Evolutionary conservation across 495 filamentous ascomycete genomes (phyloP).

Genomic region (Cetradonia linearis): DNA sequence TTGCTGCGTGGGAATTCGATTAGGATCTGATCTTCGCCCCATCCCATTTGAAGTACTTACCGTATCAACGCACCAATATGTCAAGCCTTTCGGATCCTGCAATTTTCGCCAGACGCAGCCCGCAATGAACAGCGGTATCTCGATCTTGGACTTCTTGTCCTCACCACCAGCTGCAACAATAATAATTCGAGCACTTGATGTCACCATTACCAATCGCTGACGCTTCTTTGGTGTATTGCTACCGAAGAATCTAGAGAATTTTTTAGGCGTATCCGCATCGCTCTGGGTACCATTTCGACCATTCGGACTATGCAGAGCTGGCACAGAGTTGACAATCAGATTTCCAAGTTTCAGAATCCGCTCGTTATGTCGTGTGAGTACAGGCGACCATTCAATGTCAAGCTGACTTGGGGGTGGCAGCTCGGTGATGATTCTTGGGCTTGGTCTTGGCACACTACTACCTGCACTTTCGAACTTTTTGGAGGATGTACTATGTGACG

Average conservation of each 20-base stretch:
- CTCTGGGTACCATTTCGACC: slow-evolving; percentile 49
- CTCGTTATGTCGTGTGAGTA: slow-evolving; percentile 82
- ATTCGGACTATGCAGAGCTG: slow-evolving; percentile 56
- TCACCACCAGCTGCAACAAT: slow-evolving; percentile 88
- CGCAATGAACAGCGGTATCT: slow-evolving; percentile 65
- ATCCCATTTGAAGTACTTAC: slow-evolving; percentile 43
- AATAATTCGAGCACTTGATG: slow-evolving; percentile 78
- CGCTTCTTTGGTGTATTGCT: slow-evolving; percentile 83
- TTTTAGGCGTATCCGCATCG: slow-evolving; percentile 58
- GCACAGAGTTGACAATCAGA: slow-evolving; percentile 67
- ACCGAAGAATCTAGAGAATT: slow-evolving; percentile 86
- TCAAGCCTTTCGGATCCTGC: slow-evolving; percentile 71
- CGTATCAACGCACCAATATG: slow-evolving; percentile 86
- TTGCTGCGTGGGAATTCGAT: slow-evolving; percentile 49
- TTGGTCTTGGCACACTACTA: slow-evolving; percentile 42
- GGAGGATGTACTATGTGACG: slow-evolving; percentile 35
- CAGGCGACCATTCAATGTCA: slow-evolving; percentile 98
- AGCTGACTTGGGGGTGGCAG: slow-evolving; percentile 90
- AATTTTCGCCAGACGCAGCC: slow-evolving; percentile 70
- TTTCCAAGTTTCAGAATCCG: slow-evolving; percentile 92
- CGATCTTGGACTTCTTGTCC: slow-evolving; percentile 88
- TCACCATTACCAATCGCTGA: slow-evolving; percentile 90
- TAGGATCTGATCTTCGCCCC: not conserved
- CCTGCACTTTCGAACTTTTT: slow-evolving; percentile 35
- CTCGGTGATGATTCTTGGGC: slow-evolving; percentile 85